phyloP scores from a whole-genome alignment of 805 yeast species.

The Yarrowia sp. region DNA sequence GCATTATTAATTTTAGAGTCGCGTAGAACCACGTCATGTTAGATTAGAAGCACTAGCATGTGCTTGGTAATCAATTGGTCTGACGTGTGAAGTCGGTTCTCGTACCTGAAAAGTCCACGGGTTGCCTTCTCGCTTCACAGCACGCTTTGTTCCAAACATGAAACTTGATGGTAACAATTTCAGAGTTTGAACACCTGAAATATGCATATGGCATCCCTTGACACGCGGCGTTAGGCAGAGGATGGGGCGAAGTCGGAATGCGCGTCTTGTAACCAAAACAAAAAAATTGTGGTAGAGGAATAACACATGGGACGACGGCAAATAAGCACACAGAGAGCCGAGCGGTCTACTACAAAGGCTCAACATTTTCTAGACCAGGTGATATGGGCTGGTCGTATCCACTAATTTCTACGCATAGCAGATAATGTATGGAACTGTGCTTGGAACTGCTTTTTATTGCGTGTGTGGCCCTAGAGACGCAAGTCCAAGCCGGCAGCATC shows the following conservation, averaged over 20 bases:
- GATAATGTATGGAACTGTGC: constrained; percentile 7
- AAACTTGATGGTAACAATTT: not conserved
- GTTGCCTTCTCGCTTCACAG: not conserved
- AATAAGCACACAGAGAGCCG: no score
- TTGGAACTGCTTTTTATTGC: constrained; percentile 5
- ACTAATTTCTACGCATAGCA: not conserved
- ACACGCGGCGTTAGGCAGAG: not conserved
- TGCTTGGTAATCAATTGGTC: no score
- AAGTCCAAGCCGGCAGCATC: constrained; percentile 1
- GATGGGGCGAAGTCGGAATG: constrained; percentile 20
- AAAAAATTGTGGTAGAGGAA: not conserved
- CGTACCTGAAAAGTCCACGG: not conserved
- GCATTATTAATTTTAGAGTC: no score
- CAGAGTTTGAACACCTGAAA: not conserved
- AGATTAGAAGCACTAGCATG: no score
- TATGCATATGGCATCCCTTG: constrained; percentile 17
- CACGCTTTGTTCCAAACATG: not conserved
- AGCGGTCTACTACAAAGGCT: no score
- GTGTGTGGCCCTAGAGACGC: constrained; percentile 17
- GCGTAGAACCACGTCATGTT: no score
- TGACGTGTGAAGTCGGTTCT: no score
- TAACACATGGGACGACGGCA: not conserved
- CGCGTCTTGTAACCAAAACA: not conserved
- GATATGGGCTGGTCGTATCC: not conserved
- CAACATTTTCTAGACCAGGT: no score